These are phyloP conservation scores for Arbutus unedo DNA, from an alignment of 148 eudicot species.

Conservation along the genomic window DNA sequence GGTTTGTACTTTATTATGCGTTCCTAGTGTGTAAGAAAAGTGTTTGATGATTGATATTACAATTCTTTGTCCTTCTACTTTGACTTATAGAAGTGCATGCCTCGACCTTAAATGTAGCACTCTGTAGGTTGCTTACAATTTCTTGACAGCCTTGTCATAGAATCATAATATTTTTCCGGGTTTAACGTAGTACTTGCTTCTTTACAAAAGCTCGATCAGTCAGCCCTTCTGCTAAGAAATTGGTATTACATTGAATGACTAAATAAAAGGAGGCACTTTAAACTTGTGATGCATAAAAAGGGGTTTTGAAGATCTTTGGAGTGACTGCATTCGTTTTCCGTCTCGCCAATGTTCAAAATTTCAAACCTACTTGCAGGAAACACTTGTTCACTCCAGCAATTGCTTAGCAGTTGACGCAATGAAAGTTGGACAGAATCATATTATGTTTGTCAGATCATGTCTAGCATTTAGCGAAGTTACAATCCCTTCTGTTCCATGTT, in stretches of 20 bases:
- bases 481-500: conserved; percentile 57
- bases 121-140: neutral
- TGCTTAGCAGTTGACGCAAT: conserved; percentile 44
- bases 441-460: conserved; percentile 60
- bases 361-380: conserved; percentile 44
- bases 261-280: conserved; percentile 1
- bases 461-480: conserved; percentile 73
- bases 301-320: neutral
- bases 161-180: neutral
- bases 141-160: neutral
- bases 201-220: conserved; percentile 7
- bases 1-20: conserved; percentile 34
- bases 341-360: conserved; percentile 4
- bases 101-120: neutral
- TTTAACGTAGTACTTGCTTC: neutral
- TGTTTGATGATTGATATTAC: neutral
- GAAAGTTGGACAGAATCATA: conserved; percentile 33
- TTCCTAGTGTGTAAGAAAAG: neutral
- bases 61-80: neutral
- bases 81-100: neutral
- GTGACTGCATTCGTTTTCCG: conserved; percentile 7
- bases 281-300: conserved; percentile 1
- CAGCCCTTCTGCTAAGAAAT: neutral
- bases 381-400: conserved; percentile 66
- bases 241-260: neutral